Conservation (phyloP, 2,329 filamentous ascomycete genomes). For the Massarina eburnea region DNA sequence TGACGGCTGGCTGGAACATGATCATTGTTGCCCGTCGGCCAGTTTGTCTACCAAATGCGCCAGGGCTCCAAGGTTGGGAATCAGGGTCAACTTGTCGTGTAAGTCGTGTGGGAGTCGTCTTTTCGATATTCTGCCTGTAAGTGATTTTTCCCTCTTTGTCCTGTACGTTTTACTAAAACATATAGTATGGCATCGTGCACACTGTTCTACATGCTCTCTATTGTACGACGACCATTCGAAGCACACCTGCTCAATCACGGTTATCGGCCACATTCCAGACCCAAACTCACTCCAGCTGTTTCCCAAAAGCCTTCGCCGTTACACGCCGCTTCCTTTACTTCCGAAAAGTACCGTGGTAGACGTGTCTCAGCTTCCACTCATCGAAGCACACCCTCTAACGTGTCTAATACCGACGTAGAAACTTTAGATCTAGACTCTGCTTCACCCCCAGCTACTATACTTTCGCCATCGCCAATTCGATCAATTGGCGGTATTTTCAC, state of each 20-base stretch:
- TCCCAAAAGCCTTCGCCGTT: conserved; percentile 22
- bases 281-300: conserved; percentile 14
- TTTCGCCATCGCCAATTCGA: conserved; percentile 19
- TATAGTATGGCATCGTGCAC: conserved; percentile 32
- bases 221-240: conserved; percentile 41
- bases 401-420: conserved; percentile 29
- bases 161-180: conserved; percentile 1
- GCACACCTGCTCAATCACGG: conserved; percentile 35
- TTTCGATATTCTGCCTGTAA: conserved; percentile 39
- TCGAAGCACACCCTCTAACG: conserved; percentile 16
- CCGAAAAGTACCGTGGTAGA: conserved; percentile 14
- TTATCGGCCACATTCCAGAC: conserved; percentile 13
- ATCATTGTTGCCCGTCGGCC: conserved; percentile 42
- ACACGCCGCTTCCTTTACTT: conserved; percentile 14
- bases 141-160: conserved; percentile 5
- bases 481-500: conserved; percentile 30
- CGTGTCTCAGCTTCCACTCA: conserved; percentile 19
- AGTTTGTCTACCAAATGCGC: conserved; percentile 27
- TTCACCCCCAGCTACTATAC: conserved; percentile 20
- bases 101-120: conserved; percentile 31
- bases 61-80: conserved; percentile 33
- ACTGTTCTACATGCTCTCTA: conserved; percentile 37
- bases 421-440: conserved; percentile 24
- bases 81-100: conserved; percentile 34
- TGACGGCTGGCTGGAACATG: conserved; percentile 44